phyloP scores from a whole-genome alignment of 441 rosid species.

The Euphorbia corollata region DNA sequence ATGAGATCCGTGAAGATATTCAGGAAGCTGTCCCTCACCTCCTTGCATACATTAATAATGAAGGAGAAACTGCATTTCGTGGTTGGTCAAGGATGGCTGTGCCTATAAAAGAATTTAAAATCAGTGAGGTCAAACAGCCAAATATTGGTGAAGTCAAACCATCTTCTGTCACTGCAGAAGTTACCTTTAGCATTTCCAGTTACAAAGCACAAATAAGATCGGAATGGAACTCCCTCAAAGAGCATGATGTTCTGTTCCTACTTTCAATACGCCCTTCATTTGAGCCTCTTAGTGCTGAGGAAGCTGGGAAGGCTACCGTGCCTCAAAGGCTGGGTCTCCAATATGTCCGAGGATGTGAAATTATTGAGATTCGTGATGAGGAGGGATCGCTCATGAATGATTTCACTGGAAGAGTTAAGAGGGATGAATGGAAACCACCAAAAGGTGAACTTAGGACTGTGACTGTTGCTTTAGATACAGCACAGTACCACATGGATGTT shows the following conservation, averaged over 20 bases:
- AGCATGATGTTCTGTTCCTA: conserved; percentile 95
- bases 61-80: conserved; percentile 90
- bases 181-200: conserved; percentile 85
- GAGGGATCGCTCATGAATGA: conserved; percentile 96
- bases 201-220: conserved; percentile 80
- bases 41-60: conserved; percentile 75
- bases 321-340: conserved; percentile 94
- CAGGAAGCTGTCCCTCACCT: conserved; percentile 98
- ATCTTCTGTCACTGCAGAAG: conserved; percentile 75
- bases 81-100: conserved; percentile 99
- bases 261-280: conserved; percentile 84
- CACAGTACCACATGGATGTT: conserved; percentile 97
- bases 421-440: conserved; percentile 98
- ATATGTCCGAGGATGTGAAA: conserved; percentile 90
- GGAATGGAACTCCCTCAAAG: conserved; percentile 96
- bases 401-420: conserved; percentile 83
- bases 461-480: conserved; percentile 89
- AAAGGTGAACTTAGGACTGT: conserved; percentile 95
- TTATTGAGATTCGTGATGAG: conserved; percentile 86
- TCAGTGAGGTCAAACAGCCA: conserved; percentile 82
- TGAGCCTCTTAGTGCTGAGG: conserved; percentile 92
- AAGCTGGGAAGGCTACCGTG: conserved; percentile 82
- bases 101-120: conserved; percentile 69
- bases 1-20: conserved; percentile 99
- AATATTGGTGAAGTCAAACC: conserved; percentile 99